Evolutionary conservation across 345 rosid genomes (phyloP), one percentile per base, ranked within the genome.

Genomic region (Citrus inodora): DNA sequence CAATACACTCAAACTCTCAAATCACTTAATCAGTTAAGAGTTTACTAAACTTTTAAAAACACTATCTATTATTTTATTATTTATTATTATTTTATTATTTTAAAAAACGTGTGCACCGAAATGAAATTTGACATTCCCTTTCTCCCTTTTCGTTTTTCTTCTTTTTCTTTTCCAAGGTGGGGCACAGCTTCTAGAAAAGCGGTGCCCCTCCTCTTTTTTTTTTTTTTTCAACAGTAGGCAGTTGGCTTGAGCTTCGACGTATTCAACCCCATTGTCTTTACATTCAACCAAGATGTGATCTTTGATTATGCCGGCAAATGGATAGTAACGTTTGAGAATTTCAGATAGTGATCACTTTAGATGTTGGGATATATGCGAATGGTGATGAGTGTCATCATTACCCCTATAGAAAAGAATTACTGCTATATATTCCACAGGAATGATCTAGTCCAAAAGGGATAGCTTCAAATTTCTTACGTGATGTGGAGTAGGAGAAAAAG

Each of bases 401-500:
- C 19, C 35, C 3, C 3, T 16, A 70, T 83, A 83, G 79, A 77
- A 80, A 68, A 83, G 81, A 32, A 80, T 40, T 28, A 73, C 48
- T 24, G 75, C 78, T 71, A 60, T 60, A 25, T 42, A 83, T 40
- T 67, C 35, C 4, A 75, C 62, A 65, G 84, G 79, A 78, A 79
- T 60, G 64, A 76, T 76, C 63, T 84, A 85, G 71, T 84, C 88
- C 64, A 84, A 71, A 53, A 86, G 68, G 75, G 84, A 84, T 21
- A 70, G 24, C 30, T 48, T 16, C 9, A 46, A 48, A 70, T 70
- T 70, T 70, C 37, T 70, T 16, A 27, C 60, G 38, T 48, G 37
- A 25, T 28, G 25, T 8, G 74, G 82, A n/a, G 78, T 82, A 25
- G 69, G 79, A 67, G 83, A 82, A 37, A 81, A 86, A 19, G 87